These are phyloP conservation scores for Ichthyophthirius multifiliis DNA, from an alignment of 169 alveolate genomes.

Conservation along the genomic window DNA sequence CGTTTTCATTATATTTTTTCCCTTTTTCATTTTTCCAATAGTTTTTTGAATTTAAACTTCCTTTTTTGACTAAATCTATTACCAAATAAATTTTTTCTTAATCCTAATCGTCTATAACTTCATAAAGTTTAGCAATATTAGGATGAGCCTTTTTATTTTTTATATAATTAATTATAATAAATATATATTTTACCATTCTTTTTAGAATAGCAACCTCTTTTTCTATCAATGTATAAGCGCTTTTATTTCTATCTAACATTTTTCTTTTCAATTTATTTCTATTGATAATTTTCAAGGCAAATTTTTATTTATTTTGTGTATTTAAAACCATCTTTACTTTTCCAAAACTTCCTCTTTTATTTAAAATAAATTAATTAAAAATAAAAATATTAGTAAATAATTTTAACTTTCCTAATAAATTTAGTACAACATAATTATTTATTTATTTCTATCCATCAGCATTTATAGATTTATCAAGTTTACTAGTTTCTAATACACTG, in stretches of 20 bases:
- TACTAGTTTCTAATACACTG: background rate
- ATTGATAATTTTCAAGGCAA: constrained; percentile 38
- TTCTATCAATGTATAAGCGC: constrained; percentile 46
- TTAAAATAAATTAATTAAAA: background rate
- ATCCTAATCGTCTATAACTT: constrained; percentile 54
- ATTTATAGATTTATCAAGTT: background rate
- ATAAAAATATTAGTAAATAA: background rate
- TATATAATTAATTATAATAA: background rate
- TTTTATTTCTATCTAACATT: constrained; percentile 29
- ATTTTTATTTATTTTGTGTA: constrained; percentile 9
- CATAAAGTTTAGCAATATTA: constrained; percentile 46
- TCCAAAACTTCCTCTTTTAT: constrained; percentile 40
- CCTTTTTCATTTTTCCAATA: constrained; percentile 31
- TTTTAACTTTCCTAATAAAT: constrained; percentile 23
- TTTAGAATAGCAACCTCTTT: constrained; percentile 56
- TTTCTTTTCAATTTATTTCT: constrained; percentile 33
- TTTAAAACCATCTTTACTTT: constrained; percentile 32
- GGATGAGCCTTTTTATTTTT: constrained; percentile 33
- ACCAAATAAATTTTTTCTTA: constrained; percentile 45
- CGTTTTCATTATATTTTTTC: constrained; percentile 8
- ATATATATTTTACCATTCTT: constrained; percentile 29
- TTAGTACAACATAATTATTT: constrained; percentile 17
- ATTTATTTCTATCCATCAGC: constrained; percentile 30
- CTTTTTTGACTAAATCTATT: constrained; percentile 52
- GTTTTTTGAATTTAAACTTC: constrained; percentile 24